Evolutionary conservation across 345 rosid genomes (phyloP).

Genomic region (Zanthoxylum bungeanum): DNA sequence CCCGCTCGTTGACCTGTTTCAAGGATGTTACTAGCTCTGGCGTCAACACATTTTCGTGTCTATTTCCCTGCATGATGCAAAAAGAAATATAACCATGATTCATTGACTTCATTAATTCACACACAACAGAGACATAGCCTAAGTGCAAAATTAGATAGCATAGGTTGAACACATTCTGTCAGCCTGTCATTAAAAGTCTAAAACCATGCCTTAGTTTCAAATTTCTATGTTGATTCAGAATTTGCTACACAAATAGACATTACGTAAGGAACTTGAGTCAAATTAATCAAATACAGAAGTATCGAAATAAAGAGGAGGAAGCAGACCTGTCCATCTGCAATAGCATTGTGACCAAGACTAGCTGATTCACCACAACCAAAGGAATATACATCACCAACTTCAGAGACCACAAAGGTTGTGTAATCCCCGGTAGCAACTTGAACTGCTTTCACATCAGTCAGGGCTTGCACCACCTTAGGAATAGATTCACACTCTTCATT

Average conservation of each 20-base stretch:
- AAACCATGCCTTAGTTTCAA: background rate
- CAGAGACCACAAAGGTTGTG: conserved; percentile 84
- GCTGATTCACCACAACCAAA: conserved; percentile 94
- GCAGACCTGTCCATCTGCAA: conserved; percentile 60
- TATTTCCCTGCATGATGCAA: conserved; percentile 45
- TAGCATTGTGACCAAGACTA: conserved; percentile 77
- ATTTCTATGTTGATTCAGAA: too few relatives aligned
- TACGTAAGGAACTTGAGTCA: background rate
- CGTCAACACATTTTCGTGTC: conserved; percentile 60
- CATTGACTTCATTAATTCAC: background rate
- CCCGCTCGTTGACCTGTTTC: conserved; percentile 66
- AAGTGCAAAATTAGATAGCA: too few relatives aligned
- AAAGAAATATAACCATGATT: background rate
- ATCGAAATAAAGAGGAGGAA: background rate
- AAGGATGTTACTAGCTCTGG: conserved; percentile 69
- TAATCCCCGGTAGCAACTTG: conserved; percentile 90
- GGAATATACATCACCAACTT: conserved; percentile 87
- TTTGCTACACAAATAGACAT: background rate
- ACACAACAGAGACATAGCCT: too few relatives aligned
- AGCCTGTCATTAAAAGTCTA: background rate
- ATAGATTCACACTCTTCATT: conserved; percentile 70
- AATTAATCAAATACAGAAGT: too few relatives aligned
- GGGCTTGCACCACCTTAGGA: conserved; percentile 81
- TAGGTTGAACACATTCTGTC: background rate
- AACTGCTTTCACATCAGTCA: conserved; percentile 69